Evolutionary conservation across 345 rosid genomes (phyloP).

Genomic region (Ceriops zippeliana): DNA sequence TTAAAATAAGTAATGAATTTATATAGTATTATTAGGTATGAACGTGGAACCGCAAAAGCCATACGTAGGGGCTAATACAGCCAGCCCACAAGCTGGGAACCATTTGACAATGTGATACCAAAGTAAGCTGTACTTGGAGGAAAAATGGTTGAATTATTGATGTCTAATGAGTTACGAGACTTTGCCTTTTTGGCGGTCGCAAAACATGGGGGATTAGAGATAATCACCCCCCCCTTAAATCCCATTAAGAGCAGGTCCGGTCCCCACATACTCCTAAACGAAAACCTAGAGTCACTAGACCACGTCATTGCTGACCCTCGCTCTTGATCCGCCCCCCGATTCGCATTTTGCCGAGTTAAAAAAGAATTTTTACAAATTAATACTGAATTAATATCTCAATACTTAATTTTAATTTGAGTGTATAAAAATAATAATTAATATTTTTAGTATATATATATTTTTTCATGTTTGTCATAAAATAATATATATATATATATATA

Average conservation of each 20-base stretch:
- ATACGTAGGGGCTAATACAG: no score
- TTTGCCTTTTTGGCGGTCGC: neutral
- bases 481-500: no score
- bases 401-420: no score
- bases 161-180: neutral
- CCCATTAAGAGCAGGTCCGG: neutral
- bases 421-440: no score
- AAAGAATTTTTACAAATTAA: neutral
- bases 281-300: neutral
- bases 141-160: neutral
- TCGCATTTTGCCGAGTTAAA: neutral
- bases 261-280: neutral
- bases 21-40: no score
- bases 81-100: neutral
- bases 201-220: neutral
- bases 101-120: neutral
- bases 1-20: no score
- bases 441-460: no score
- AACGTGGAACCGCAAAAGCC: no score
- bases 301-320: neutral
- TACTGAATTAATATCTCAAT: no score
- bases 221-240: neutral
- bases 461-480: no score
- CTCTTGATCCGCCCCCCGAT: neutral
- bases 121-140: neutral